phyloP scores from a whole-genome alignment of 192 early-diverging fungal species.

The Phlyctochytrium arcticum region DNA sequence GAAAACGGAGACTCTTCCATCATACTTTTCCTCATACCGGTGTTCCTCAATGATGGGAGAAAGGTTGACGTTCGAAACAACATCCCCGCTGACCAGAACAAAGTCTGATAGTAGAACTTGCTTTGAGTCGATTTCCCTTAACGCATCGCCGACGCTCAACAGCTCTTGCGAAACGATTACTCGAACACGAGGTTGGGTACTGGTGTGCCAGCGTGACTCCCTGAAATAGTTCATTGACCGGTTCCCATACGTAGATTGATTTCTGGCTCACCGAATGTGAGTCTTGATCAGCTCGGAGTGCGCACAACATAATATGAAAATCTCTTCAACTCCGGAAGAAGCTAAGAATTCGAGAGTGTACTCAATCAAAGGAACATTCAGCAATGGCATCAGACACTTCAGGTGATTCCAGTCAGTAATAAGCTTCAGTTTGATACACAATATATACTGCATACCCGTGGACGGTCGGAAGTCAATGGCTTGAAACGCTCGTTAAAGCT shows the following conservation, averaged over 20 bases:
- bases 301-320: conserved; percentile 79
- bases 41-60: conserved; percentile 75
- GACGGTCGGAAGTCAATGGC: conserved; percentile 78
- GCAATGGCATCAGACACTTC: conserved; percentile 86
- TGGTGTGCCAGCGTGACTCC: conserved; percentile 69
- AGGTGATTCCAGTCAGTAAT: background rate
- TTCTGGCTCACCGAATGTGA: conserved; percentile 68
- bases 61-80: conserved; percentile 86
- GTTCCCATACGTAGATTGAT: no score
- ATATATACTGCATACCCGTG: conserved; percentile 53
- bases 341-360: conserved; percentile 95
- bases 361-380: conserved; percentile 94
- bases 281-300: conserved; percentile 78
- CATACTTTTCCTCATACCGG: no score
- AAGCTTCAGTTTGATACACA: background rate
- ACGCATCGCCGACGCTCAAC: conserved; percentile 83
- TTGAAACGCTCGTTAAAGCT: conserved; percentile 78
- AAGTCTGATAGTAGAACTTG: conserved; percentile 82
- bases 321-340: conserved; percentile 76
- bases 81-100: conserved; percentile 85
- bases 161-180: conserved; percentile 70
- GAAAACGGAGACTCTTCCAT: no score
- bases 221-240: conserved; percentile 33
- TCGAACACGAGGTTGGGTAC: conserved; percentile 60
- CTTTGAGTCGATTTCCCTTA: conserved; percentile 79